Base-by-base conservation (phyloP, 2,329 filamentous ascomycete species). In the Arachnopeziza araneosa region DNA sequence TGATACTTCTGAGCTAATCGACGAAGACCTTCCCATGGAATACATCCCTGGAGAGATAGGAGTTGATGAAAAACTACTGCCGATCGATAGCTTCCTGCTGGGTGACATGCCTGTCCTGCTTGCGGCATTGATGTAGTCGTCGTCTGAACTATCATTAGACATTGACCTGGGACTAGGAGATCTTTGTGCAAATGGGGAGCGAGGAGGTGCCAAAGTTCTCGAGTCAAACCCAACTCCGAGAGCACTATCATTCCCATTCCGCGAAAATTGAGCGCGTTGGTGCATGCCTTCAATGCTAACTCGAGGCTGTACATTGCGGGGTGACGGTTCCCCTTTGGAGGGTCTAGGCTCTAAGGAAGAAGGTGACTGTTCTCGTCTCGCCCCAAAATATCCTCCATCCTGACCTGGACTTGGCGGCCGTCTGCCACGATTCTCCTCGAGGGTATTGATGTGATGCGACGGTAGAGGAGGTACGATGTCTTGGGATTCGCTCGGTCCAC, bases 1-100 rank as follows among this genome's bases (percentile, higher is more conserved):
- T 1, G 92, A 96, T 55, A 84, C 83, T 63, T 96, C 91, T 1
- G 93, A 98, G 63, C 86, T 87, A 48, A 91, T 82, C 0, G 95
- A 98, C 1, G 92, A 91, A 0, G 93, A 96, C 69, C 92, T 83
- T 60, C 83, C 44, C 9, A 32, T 32, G 1, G 24, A 24, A 54
- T 30, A 48, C 21, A 55, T 48, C n/a, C 32, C 30, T 17, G 54
- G 36, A 23, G 24, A 36, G 21, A 50, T 55, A 12, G 44, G 85
- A 23, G 86, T 87, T 55, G 80, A 74, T 2, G 84, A 87, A 32
- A 85, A 74, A 54, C 79, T 82, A 65, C 83, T 93, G 66, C 88
- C 87, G 19, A 84, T 83, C 1, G 93, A 96, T 55, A 92, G 77
- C 71, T 95, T 95, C 51, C 92, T 84, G n/a, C 83, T 78, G 26